Percentiles rank a stretch among this genome's conserved stretches.
Conservation (phyloP, 2,329 filamentous ascomycete species). For the Stachybotrys echinatus region DNA sequence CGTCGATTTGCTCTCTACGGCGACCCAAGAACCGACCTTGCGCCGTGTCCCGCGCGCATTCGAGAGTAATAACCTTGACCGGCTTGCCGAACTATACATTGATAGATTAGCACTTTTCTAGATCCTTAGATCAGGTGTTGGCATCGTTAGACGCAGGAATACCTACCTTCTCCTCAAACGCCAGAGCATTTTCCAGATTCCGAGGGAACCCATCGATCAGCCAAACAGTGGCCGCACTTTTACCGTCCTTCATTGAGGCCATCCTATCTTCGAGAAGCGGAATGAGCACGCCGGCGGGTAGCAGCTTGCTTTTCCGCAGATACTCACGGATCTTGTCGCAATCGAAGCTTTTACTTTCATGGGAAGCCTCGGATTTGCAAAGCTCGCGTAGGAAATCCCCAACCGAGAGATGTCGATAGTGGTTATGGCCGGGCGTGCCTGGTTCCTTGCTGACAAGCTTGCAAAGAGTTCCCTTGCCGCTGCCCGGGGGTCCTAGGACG, state of each 20-base stretch:
- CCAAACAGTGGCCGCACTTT: not conserved
- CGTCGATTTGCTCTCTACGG: not conserved
- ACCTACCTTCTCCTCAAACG: not conserved
- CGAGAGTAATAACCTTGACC: not conserved
- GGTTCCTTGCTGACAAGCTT: not conserved
- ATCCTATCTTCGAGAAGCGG: not conserved
- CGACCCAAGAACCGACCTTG: not conserved
- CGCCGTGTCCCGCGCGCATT: not conserved
- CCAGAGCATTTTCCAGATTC: not conserved
- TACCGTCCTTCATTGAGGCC: not conserved
- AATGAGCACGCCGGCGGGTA: not conserved
- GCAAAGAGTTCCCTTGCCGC: constrained; percentile 2
- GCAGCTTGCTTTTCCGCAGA: not conserved
- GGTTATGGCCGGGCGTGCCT: not conserved
- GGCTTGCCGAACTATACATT: not conserved
- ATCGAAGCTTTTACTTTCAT: not conserved
- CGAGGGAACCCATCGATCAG: constrained; percentile 2
- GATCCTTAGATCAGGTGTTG: not conserved
- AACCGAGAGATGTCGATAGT: not conserved
- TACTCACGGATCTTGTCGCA: not conserved
- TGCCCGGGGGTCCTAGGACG: constrained; percentile 1
- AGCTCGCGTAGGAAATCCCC: not conserved
- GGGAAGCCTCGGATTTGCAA: not conserved
- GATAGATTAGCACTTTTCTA: not conserved
- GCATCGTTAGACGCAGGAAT: not conserved